Evolutionary conservation across 1,139 yeast genomes (phyloP), one percentile per base, ranked within the genome.

Genomic region (Ogataea hybrid): DNA sequence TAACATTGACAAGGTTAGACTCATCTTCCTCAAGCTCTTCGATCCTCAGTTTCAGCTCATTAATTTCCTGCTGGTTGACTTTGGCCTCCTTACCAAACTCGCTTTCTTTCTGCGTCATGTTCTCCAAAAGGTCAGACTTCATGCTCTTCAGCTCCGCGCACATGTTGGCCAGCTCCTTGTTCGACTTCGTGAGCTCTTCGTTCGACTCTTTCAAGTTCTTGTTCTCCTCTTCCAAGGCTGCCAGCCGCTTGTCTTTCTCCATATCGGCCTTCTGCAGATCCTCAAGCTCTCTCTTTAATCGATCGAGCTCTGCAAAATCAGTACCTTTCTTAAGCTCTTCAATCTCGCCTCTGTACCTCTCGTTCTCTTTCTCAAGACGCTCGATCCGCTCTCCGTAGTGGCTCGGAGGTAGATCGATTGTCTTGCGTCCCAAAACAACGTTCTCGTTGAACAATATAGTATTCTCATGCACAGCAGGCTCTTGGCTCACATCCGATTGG

Each of bases 41-140:
- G 27, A 71, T 41, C 32, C 67, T 64, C 23, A 58, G 47, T 39
- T 67, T 69, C 36, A 81, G 60, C 8, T 61, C 62, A 29, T 70
- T 71, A 34, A 80, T 68, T 45, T 82, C 84, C 10, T 67, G 67
- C 44, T 71, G 75, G 28, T 76, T 68, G 3, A 62, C 51, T 33
- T 69, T 69, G 4, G 83, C 66, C 54, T 83, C 90, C 27, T 68
- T 68, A 2, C 70, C 65, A 49, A 75, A 75, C 41, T 82, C 88
- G 4, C 62, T 57, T 50, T 84, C 90, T 48, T 83, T 75, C 20
- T 81, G 72, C 1, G 81, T 64, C 76, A 84, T 70, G 53, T 84
- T 84, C 7, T 82, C 85, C 29, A 81, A 61, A 21, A 84, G 64
- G 52, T 84, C 89, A 25, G 71, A 68, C 54, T 83, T 84, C 70